Conservation (phyloP, 352 stramenopile genomes). For the Lagenidium sp. region DNA sequence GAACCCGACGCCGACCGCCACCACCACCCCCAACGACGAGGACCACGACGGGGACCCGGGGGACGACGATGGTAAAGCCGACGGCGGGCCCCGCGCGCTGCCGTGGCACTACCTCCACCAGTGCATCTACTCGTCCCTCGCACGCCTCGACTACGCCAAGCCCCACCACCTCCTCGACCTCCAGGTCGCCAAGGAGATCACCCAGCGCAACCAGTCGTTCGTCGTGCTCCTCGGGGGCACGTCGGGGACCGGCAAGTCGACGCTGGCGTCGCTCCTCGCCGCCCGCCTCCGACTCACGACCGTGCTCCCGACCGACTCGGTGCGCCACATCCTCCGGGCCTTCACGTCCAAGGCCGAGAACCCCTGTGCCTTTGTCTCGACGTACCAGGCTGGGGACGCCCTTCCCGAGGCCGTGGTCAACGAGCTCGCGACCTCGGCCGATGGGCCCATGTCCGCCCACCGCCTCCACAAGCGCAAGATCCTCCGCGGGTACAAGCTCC, state of each 20-base stretch:
- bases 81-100: slow-evolving; percentile 19
- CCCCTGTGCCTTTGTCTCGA: slow-evolving; percentile 78
- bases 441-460: slow-evolving; percentile 46
- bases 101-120: slow-evolving; percentile 74
- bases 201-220: slow-evolving; percentile 79
- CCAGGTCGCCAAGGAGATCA: slow-evolving; percentile 80
- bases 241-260: slow-evolving; percentile 82
- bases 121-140: slow-evolving; percentile 73
- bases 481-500: slow-evolving; percentile 74
- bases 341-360: slow-evolving; percentile 79
- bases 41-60: neutral
- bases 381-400: slow-evolving; percentile 81
- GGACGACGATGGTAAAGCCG: neutral
- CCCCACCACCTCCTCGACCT: slow-evolving; percentile 80
- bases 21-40: neutral
- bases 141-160: slow-evolving; percentile 77
- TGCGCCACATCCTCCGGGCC: slow-evolving; percentile 70
- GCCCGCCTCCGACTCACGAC: slow-evolving; percentile 73
- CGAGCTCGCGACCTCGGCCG: slow-evolving; percentile 21
- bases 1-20: neutral
- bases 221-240: slow-evolving; percentile 81
- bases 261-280: slow-evolving; percentile 68
- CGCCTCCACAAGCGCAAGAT: slow-evolving; percentile 78
- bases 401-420: slow-evolving; percentile 38
- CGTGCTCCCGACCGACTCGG: slow-evolving; percentile 77